Percentiles rank a stretch among this genome's conserved stretches.
Evolutionary conservation across 768 basidiomycete species (phyloP).

Genomic region (Grammothele lineata): DNA sequence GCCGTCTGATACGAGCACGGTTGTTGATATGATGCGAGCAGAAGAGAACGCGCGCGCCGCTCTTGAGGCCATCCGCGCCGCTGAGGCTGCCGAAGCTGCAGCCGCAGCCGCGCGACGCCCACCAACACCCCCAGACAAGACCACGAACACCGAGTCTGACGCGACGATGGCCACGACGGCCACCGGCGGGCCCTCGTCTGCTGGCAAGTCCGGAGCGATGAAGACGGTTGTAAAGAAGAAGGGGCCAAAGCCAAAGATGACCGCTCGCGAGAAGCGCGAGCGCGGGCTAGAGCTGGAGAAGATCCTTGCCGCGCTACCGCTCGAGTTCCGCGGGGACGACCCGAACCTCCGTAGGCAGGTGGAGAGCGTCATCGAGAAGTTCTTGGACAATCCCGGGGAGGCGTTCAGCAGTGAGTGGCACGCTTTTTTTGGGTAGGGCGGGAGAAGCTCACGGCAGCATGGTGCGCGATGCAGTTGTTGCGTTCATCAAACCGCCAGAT

Average conservation of each 20-base stretch:
- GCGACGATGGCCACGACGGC: not conserved
- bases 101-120: conserved; percentile 28
- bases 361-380: conserved; percentile 73
- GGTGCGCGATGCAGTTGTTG: conserved; percentile 60
- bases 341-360: conserved; percentile 76
- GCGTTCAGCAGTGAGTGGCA: conserved; percentile 55
- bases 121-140: conserved; percentile 20
- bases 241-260: conserved; percentile 57
- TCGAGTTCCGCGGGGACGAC: conserved; percentile 89
- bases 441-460: not conserved
- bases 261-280: conserved; percentile 81
- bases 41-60: conserved; percentile 59
- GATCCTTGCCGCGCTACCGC: conserved; percentile 69
- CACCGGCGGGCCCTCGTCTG: not conserved
- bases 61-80: conserved; percentile 46
- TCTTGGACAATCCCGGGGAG: conserved; percentile 59
- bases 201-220: conserved; percentile 35
- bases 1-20: no score
- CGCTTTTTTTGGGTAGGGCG: not conserved
- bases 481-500: conserved; percentile 75
- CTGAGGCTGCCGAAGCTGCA: conserved; percentile 17
- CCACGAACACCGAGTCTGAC: conserved; percentile 13
- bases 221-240: conserved; percentile 44
- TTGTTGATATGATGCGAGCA: no score
- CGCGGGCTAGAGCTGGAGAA: conserved; percentile 66